These are phyloP conservation scores for Pyrenula aspistea DNA, from an alignment of 495 filamentous ascomycete species.

Conservation along the genomic window DNA sequence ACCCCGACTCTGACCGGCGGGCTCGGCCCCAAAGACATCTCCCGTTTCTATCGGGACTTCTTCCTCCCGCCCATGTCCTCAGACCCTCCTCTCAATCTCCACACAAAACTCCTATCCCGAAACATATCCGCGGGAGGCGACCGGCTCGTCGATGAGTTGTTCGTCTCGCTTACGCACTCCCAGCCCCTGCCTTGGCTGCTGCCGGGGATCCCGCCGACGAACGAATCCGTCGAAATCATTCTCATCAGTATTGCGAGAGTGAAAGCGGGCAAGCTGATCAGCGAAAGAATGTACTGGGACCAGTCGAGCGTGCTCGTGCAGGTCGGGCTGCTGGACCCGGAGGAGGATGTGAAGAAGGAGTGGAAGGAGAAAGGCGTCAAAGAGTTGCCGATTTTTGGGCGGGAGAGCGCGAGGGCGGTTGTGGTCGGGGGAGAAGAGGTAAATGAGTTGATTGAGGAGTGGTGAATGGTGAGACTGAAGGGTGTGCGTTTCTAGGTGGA, in stretches of 20 bases:
- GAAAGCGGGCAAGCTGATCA: slow-evolving; percentile 59
- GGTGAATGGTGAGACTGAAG: too few relatives aligned
- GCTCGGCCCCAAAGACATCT: slow-evolving; percentile 51
- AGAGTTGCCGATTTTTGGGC: slow-evolving; percentile 58
- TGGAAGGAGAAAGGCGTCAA: slow-evolving; percentile 29
- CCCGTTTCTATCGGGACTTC: slow-evolving; percentile 60
- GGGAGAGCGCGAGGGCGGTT: slow-evolving; percentile 54
- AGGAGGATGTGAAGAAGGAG: slow-evolving; percentile 15
- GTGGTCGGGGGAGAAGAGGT: slow-evolving; percentile 7
- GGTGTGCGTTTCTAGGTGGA: too few relatives aligned
- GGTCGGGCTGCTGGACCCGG: slow-evolving; percentile 58
- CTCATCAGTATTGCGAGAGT: slow-evolving; percentile 67
- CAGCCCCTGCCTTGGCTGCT: slow-evolving; percentile 67
- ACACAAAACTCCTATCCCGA: slow-evolving; percentile 58
- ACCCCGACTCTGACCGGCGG: slow-evolving; percentile 56
- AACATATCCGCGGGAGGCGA: slow-evolving; percentile 41
- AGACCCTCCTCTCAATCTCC: slow-evolving; percentile 50
- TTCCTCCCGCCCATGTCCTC: slow-evolving; percentile 44
- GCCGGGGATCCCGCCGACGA: slow-evolving; percentile 63
- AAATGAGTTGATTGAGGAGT: slow-evolving; percentile 1
- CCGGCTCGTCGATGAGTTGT: slow-evolving; percentile 49
- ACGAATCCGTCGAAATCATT: slow-evolving; percentile 53
- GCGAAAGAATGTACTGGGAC: slow-evolving; percentile 84
- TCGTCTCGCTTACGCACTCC: slow-evolving; percentile 56
- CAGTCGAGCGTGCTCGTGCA: slow-evolving; percentile 72